Evolutionary conservation across 2,329 filamentous ascomycete species (phyloP), one percentile per base, ranked within the genome.

Genomic region (Ascochyta fabae): DNA sequence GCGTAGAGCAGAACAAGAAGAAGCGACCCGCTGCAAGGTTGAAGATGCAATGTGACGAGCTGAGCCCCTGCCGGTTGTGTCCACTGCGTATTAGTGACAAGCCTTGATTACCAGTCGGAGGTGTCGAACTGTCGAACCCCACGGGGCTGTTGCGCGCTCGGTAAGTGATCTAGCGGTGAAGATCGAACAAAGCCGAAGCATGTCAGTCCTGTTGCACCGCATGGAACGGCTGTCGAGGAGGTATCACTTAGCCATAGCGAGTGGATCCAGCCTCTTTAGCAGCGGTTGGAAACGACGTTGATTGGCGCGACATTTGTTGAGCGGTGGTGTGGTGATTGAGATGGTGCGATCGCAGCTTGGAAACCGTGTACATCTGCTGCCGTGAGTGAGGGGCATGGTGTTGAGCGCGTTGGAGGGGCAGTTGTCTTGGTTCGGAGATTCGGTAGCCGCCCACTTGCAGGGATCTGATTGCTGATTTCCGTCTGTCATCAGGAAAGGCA

Each of bases 401-500:
- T 71, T 71, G 69, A 65, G 19, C 19, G 19, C 19, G 19, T 19
- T 19, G 19, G 19, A 19, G 68, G 67, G 68, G 69, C 60, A 58
- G 38, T 22, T 16, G 40, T 29, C 39, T 24, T 29, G 39, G 27
- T 31, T 56, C 47, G 51, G 41, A 61, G 44, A 26, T 50, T 59
- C 54, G 53, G 54, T 48, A 44, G 45, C 24, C 40, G 49, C 42
- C 48, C 23, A 12, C 34, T 10, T 60, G 60, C 64, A 68, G 64
- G 67, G 66, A 57, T 62, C 51, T 41, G 45, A 43, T 55, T 52
- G 42, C 55, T 58, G 40, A 56, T 56, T 48, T 46, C 42, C 38
- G 52, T 41, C 45, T 59, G 53, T 61, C 61, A 61, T 35, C 61
- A 46, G 50, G 66, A 68, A 52, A 60, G 64, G 69, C 62, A 70